These are phyloP conservation scores for Trifolium repens DNA, from an alignment of 306 rosid species.

Conservation along the genomic window DNA sequence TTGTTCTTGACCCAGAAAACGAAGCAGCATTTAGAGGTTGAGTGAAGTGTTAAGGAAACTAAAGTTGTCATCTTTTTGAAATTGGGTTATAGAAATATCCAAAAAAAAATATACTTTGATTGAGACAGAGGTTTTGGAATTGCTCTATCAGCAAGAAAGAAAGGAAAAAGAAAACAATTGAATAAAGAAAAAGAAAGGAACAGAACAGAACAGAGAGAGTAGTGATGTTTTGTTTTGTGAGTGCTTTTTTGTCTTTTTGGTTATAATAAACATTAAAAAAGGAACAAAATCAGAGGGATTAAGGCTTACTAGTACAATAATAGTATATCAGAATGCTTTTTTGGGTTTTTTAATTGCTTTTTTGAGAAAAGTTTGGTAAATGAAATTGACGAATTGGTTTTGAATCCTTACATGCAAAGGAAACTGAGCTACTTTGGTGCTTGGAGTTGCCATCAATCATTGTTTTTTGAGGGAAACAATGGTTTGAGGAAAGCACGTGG, in stretches of 20 bases:
- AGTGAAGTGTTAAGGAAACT: conserved; percentile 47
- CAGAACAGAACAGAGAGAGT: conserved; percentile 24
- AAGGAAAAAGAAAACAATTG: conserved; percentile 58
- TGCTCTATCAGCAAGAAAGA: conserved; percentile 67
- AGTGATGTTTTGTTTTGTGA: conserved; percentile 9
- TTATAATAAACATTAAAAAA: conserved; percentile 25
- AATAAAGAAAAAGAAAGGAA: conserved; percentile 30
- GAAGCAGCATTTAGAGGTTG: conserved; percentile 22
- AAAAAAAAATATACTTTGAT: conserved; percentile 70
- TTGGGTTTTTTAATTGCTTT: background rate
- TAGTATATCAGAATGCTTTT: conserved; percentile 30
- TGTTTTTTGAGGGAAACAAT: conserved; percentile 1
- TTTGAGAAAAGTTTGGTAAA: conserved; percentile 33
- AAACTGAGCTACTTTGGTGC: conserved; percentile 21
- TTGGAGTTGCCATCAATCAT: conserved; percentile 43
- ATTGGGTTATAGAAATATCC: conserved; percentile 39
- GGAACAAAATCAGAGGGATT: conserved; percentile 4
- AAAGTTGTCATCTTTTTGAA: conserved; percentile 54
- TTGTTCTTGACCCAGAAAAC: conserved; percentile 33
- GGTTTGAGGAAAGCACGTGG: conserved; percentile 30
- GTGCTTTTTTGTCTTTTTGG: conserved; percentile 41
- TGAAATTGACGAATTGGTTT: conserved; percentile 30
- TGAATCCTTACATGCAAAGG: conserved; percentile 37
- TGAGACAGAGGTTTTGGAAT: conserved; percentile 62
- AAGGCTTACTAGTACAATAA: background rate